Base-by-base conservation (phyloP, 2,329 filamentous ascomycete genomes). In the Exophiala viscosa region DNA sequence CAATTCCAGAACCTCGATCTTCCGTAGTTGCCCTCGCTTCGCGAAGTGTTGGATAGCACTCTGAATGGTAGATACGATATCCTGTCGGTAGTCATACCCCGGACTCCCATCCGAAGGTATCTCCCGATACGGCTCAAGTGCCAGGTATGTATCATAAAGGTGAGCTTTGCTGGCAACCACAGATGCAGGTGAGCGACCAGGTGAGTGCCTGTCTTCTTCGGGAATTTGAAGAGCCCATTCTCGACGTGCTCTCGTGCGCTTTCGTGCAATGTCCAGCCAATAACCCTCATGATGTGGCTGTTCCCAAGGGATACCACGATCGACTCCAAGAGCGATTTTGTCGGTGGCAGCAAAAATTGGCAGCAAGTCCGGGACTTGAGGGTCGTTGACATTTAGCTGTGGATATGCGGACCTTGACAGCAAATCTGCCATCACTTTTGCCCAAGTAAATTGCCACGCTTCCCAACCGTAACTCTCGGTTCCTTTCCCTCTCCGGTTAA, bases 401-500 rank as follows among this genome's bases (percentile, higher is more conserved):
- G 76, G 74, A 14, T 83, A 62, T 14, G 77, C 72, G 18, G 79
- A 76, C 45, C 76, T 73, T 40, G 74, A 72, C 14, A 85, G 76
- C 4, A 84, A 68, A 55, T 86, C 73, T 3, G 79, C 81, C 79
- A 86, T 84, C 23, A 79, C 70, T 55, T 75, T 73, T 13, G 81
- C 78, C 83, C 83, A 86, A 50, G 88, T 81, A 36, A 88, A 84
- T 71, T 96, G 87, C 91, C 92, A 99, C 1, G 92, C 91, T 64
- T 90, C 82, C 88, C 91, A 97, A 5, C 90, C 89, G 67, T 97
- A 97, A 60, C 89, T 95, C 31, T 84, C 82, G 2, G 88, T 90
- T 0, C 92, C 92, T 62, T 88, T 88, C 3, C 90, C 91, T 60
- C 87, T 84, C 14, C 88, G 81, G 65, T 96, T 89, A 13, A 96